Percentiles rank a stretch among this genome's conserved stretches.
These are phyloP conservation scores for Aspergillus phoenicis DNA, from an alignment of 2,329 filamentous ascomycete genomes.

Conservation along the genomic window DNA sequence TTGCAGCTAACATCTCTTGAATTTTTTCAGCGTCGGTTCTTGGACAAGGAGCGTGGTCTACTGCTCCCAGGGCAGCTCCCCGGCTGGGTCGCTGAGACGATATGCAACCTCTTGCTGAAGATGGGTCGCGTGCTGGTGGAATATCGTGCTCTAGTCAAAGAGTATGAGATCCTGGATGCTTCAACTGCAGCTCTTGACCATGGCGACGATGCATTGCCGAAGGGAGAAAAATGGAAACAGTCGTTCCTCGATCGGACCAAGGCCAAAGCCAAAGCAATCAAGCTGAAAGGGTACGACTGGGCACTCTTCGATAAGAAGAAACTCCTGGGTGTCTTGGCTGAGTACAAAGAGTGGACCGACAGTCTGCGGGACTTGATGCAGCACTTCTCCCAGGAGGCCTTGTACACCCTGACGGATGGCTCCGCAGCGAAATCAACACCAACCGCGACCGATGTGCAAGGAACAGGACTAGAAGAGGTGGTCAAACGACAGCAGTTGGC, in stretches of 20 bases:
- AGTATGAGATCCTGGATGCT: background rate
- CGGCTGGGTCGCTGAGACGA: background rate
- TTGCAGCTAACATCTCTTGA: constrained; percentile 28
- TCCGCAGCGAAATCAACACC: background rate
- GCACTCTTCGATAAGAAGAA: constrained; percentile 36
- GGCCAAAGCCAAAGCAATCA: constrained; percentile 26
- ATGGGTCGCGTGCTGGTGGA: constrained; percentile 1
- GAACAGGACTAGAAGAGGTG: constrained; percentile 29
- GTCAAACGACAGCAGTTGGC: constrained; percentile 28
- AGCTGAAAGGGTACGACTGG: constrained; percentile 34
- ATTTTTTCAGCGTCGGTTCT: constrained; percentile 29
- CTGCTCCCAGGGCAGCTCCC: constrained; percentile 25
- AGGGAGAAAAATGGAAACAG: constrained; percentile 22
- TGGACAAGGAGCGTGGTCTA: constrained; percentile 28
- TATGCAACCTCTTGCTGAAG: background rate
- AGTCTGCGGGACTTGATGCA: constrained; percentile 33
- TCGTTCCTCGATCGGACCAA: constrained; percentile 29
- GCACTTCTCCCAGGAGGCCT: constrained; percentile 30
- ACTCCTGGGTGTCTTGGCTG: constrained; percentile 26
- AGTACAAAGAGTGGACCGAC: constrained; percentile 32
- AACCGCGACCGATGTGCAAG: constrained; percentile 19
- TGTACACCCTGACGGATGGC: constrained; percentile 19
- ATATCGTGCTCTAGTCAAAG: background rate
- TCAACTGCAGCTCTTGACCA: background rate
- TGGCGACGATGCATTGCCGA: background rate